Evolutionary conservation across 1,139 yeast species (phyloP).

Genomic region (Saccharomyces hybrid): DNA sequence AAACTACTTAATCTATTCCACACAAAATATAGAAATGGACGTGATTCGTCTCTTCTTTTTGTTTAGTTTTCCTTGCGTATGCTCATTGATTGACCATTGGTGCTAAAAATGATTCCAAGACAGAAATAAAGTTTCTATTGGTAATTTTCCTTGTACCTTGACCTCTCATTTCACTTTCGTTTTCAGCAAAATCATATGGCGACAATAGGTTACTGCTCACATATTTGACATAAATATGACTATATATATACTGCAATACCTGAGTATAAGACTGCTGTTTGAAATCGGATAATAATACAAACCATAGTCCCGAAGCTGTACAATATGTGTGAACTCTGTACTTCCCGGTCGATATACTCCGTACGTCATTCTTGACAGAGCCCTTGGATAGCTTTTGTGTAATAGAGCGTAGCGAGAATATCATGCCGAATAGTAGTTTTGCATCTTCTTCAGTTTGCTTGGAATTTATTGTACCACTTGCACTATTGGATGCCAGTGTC

Average conservation of each 20-base stretch:
- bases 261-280: slow-evolving; percentile 51
- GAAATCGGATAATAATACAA: slow-evolving; percentile 67
- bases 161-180: slow-evolving; percentile 26
- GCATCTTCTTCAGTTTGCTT: slow-evolving; percentile 58
- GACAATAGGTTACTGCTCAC: slow-evolving; percentile 52
- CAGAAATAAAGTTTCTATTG: slow-evolving; percentile 24
- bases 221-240: slow-evolving; percentile 56
- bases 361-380: slow-evolving; percentile 41
- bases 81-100: slow-evolving; percentile 25
- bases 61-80: not conserved
- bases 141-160: slow-evolving; percentile 28
- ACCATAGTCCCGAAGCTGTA: slow-evolving; percentile 69
- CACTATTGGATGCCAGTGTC: slow-evolving; percentile 30
- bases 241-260: slow-evolving; percentile 60
- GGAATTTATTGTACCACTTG: slow-evolving; percentile 45
- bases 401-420: slow-evolving; percentile 71
- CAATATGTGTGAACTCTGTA: slow-evolving; percentile 76
- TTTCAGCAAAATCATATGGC: slow-evolving; percentile 29
- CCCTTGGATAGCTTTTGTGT: slow-evolving; percentile 49
- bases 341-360: slow-evolving; percentile 61
- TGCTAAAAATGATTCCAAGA: slow-evolving; percentile 26
- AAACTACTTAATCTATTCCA: not conserved
- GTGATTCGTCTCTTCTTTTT: not conserved
- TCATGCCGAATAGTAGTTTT: slow-evolving; percentile 79
- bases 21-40: not conserved